A percentile compares a stretch with the other conserved stretches of the same genome.
These are phyloP conservation scores for Prunus kanzakura DNA, from an alignment of 306 rosid species.

Conservation along the genomic window DNA sequence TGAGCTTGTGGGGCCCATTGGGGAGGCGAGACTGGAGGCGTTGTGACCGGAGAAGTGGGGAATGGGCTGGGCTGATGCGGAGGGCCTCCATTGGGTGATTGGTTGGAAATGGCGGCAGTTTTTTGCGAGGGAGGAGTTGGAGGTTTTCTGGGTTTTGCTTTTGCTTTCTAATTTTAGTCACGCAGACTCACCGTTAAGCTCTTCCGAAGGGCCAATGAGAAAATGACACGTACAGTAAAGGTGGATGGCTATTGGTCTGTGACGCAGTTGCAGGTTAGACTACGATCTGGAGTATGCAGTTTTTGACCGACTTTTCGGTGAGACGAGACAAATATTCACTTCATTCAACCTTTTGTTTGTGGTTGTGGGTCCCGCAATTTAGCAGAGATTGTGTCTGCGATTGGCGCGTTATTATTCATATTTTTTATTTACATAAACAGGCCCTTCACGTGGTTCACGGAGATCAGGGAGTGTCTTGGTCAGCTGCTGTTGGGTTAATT, in stretches of 20 bases:
- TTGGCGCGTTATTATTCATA: too few relatives aligned
- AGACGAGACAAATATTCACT: too few relatives aligned
- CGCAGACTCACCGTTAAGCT: background rate
- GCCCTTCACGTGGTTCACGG: too few relatives aligned
- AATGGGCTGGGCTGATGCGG: constrained; percentile 29
- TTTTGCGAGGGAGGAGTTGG: background rate
- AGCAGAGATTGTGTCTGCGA: too few relatives aligned
- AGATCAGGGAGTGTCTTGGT: too few relatives aligned
- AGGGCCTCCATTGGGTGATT: constrained; percentile 50
- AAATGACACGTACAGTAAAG: background rate
- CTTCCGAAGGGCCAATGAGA: background rate
- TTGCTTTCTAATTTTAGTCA: background rate
- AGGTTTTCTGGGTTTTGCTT: background rate
- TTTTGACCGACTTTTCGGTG: background rate
- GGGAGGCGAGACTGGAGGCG: background rate
- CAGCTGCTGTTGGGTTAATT: too few relatives aligned
- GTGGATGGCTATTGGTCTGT: background rate
- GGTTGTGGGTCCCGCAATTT: too few relatives aligned
- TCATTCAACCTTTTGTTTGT: too few relatives aligned
- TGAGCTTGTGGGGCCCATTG: background rate
- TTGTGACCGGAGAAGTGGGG: constrained; percentile 22
- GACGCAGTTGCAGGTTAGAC: background rate
- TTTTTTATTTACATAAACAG: too few relatives aligned
- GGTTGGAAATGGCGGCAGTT: background rate
- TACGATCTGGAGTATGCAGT: background rate